Percentiles rank a stretch among this genome's conserved stretches.
Conservation (phyloP, 2,329 filamentous ascomycete species). For the Penicillium sp. region DNA sequence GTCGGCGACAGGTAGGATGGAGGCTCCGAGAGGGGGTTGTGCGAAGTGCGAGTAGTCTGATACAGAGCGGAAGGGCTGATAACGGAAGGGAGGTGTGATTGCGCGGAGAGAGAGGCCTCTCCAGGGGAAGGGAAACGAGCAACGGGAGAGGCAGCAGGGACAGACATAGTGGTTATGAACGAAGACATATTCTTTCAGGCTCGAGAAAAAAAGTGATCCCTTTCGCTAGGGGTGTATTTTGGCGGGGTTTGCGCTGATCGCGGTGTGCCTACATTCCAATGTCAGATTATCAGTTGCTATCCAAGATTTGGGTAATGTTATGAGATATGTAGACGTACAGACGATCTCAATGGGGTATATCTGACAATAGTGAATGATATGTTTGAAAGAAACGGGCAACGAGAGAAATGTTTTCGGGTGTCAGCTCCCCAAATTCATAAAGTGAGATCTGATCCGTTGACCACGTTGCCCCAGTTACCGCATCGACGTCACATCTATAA, state of each 20-base stretch:
- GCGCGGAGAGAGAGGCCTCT: constrained; percentile 18
- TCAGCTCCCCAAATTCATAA: constrained; percentile 12
- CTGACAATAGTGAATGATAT: background rate
- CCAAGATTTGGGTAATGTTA: background rate
- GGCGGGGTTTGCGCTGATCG: constrained; percentile 24
- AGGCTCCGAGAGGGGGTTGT: constrained; percentile 29
- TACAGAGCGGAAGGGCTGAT: constrained; percentile 30
- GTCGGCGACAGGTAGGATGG: constrained; percentile 39
- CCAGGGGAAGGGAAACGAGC: constrained; percentile 31
- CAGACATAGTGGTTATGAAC: constrained; percentile 79
- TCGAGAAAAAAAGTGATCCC: background rate
- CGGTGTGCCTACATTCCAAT: constrained; percentile 27
- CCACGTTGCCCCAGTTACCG: constrained; percentile 15
- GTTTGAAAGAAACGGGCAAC: background rate
- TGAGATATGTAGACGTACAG: background rate
- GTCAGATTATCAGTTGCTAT: constrained; percentile 8
- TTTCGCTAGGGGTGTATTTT: constrained; percentile 16
- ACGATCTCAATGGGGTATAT: background rate
- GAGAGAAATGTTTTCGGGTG: constrained; percentile 8
- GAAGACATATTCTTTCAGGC: constrained; percentile 59
- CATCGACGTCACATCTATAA: background rate
- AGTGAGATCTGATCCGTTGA: constrained; percentile 3
- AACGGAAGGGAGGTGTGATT: constrained; percentile 15
- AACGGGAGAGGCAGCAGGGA: constrained; percentile 44
- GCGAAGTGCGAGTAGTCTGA: constrained; percentile 32